These are phyloP conservation scores for Hypericum androsaemum DNA, from an alignment of 345 rosid genomes.

Conservation along the genomic window DNA sequence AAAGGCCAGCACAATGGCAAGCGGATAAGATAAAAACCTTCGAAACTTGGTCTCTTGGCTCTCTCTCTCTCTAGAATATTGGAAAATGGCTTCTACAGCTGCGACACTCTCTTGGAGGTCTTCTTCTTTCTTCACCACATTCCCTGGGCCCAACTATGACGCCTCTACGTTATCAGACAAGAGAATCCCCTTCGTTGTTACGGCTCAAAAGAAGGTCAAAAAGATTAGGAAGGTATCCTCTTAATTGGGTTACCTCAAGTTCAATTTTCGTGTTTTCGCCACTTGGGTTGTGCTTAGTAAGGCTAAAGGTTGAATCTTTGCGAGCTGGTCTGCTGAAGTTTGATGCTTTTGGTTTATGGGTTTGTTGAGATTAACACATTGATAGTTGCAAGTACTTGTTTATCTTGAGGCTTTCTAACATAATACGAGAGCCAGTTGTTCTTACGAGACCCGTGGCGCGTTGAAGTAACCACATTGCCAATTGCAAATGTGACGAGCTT, in stretches of 20 bases:
- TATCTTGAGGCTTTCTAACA: too few species aligned
- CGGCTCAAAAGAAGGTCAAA: constrained; percentile 69
- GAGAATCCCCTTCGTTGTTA: constrained; percentile 27
- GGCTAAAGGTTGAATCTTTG: not conserved
- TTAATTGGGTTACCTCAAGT: not conserved
- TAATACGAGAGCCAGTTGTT: too few species aligned
- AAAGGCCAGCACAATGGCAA: too few species aligned
- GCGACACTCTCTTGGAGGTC: constrained; percentile 60
- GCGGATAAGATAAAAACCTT: too few species aligned
- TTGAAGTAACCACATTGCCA: too few species aligned
- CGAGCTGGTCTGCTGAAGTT: not conserved
- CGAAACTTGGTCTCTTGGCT: too few species aligned
- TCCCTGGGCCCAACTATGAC: constrained; percentile 30
- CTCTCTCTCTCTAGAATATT: constrained; percentile 6
- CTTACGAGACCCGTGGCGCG: too few species aligned
- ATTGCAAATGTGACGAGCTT: too few species aligned
- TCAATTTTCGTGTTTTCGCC: not conserved
- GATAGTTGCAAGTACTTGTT: too few species aligned
- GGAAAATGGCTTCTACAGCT: constrained; percentile 29
- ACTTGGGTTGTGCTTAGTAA: not conserved
- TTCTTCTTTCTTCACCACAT: constrained; percentile 34
- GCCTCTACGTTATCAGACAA: constrained; percentile 28
- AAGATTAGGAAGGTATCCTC: constrained; percentile 57
- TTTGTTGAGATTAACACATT: too few species aligned
- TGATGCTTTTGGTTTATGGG: too few species aligned